Percentiles rank a stretch among this genome's conserved stretches.
Evolutionary conservation across 1,284 basidiomycete species (phyloP).

Genomic region (Pascua guehoae): DNA sequence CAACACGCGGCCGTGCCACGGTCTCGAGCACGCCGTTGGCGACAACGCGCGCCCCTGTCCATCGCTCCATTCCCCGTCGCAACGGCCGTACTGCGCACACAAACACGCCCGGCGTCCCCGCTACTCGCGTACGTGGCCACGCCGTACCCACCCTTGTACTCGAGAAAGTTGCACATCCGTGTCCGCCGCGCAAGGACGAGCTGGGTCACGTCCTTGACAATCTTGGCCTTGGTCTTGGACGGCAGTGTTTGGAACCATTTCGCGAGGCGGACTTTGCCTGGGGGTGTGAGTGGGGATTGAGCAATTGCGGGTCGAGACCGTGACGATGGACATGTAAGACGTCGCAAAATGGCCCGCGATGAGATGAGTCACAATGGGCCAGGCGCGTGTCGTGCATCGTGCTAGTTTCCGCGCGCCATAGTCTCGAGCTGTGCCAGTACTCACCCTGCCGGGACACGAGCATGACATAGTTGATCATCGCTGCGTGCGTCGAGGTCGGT

Average conservation of each 20-base stretch:
- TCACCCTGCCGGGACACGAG: slow-evolving; percentile 89
- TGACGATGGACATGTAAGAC: slow-evolving; percentile 3
- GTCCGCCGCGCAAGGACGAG: slow-evolving; percentile 92
- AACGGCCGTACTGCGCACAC: not conserved
- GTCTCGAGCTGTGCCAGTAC: slow-evolving; percentile 37
- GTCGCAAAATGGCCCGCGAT: not conserved
- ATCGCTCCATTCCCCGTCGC: not conserved
- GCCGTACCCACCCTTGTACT: slow-evolving; percentile 86
- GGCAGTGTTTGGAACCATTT: slow-evolving; percentile 99
- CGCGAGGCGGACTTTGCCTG: slow-evolving; percentile 93
- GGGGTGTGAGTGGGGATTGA: not conserved
- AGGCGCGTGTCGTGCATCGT: no score
- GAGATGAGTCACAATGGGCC: no score
- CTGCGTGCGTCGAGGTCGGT: not conserved
- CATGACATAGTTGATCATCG: slow-evolving; percentile 81
- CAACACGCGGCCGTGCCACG: no score
- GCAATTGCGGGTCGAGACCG: not conserved
- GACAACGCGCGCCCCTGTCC: not conserved
- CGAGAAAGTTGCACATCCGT: slow-evolving; percentile 98
- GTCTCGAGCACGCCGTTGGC: no score
- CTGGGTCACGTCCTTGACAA: slow-evolving; percentile 99
- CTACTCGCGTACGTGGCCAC: no score
- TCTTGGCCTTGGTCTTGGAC: slow-evolving; percentile 92
- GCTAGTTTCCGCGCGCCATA: no score
- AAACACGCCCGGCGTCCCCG: not conserved